phyloP scores from a whole-genome alignment of 257 asterid species.

The Nicotiana undulata region DNA sequence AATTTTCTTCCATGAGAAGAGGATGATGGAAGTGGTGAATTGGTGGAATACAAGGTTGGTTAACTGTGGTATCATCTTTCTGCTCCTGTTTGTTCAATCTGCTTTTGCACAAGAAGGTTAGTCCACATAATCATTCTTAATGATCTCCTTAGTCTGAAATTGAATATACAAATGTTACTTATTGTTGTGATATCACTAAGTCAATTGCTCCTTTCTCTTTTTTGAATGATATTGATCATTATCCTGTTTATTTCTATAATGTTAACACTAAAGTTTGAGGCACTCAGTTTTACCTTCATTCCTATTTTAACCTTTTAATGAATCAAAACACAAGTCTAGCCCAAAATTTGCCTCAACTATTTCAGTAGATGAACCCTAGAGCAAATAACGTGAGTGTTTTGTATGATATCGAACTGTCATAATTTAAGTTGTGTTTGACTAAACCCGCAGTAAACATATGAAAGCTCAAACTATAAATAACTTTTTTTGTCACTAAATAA shows the following conservation, averaged over 20 bases:
- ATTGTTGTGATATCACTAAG: not conserved
- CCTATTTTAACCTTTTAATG: not conserved
- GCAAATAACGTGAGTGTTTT: too few species aligned
- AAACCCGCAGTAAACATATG: too few species aligned
- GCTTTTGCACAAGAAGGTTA: slow-evolving; percentile 57
- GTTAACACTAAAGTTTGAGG: not conserved
- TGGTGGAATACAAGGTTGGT: slow-evolving; percentile 23
- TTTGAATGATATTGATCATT: not conserved
- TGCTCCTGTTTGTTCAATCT: slow-evolving; percentile 28
- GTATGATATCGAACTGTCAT: too few species aligned
- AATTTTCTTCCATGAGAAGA: slow-evolving; percentile 23
- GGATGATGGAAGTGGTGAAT: slow-evolving; percentile 51
- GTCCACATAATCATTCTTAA: slow-evolving; percentile 4
- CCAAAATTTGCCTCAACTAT: too few species aligned
- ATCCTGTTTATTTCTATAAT: not conserved
- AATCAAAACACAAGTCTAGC: too few species aligned
- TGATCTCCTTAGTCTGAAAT: not conserved
- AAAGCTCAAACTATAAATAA: too few species aligned
- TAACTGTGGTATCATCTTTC: slow-evolving; percentile 21
- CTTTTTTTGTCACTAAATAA: not conserved
- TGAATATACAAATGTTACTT: not conserved
- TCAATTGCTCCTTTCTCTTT: not conserved
- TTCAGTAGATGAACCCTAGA: too few species aligned
- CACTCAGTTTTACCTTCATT: not conserved
- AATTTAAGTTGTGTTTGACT: too few species aligned